phyloP scores from a whole-genome alignment of 345 rosid genomes.

The Gossypium rotundifolium region DNA sequence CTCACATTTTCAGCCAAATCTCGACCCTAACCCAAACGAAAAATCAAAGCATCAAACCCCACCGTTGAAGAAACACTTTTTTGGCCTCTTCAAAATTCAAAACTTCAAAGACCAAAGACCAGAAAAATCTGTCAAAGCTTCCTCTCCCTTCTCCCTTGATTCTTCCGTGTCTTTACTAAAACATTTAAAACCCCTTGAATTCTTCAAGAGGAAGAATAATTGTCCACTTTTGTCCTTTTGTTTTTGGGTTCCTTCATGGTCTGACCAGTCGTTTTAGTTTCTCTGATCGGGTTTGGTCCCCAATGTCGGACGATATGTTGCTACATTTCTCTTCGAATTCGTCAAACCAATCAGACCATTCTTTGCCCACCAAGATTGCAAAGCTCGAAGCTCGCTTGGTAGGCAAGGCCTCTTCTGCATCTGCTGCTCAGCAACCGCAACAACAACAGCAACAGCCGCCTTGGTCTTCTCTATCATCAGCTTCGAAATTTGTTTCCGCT shows the following conservation, averaged over 20 bases:
- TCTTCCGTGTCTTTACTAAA: neutral
- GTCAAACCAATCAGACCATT: conserved; percentile 92
- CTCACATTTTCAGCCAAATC: too few relatives aligned
- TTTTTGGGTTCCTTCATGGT: neutral
- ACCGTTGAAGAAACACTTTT: too few relatives aligned
- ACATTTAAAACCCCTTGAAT: neutral
- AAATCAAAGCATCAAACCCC: neutral
- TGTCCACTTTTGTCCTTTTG: neutral
- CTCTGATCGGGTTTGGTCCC: neutral
- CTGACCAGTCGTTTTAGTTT: neutral
- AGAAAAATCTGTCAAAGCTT: neutral
- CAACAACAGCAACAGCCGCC: conserved; percentile 34
- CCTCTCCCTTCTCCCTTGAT: neutral
- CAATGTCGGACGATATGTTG: conserved; percentile 89
- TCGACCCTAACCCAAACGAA: neutral
- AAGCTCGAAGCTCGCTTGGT: conserved; percentile 98
- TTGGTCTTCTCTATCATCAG: conserved; percentile 53
- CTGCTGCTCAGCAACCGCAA: conserved; percentile 29
- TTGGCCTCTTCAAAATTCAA: neutral
- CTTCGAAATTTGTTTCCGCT: conserved; percentile 33
- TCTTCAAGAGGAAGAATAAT: too few relatives aligned
- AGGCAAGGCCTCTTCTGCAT: conserved; percentile 58
- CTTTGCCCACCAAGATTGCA: conserved; percentile 87
- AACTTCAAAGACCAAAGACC: neutral
- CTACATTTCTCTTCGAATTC: conserved; percentile 91